These are phyloP conservation scores for Lobulomyces angularis DNA, from an alignment of 192 early-diverging fungal genomes.

Conservation along the genomic window DNA sequence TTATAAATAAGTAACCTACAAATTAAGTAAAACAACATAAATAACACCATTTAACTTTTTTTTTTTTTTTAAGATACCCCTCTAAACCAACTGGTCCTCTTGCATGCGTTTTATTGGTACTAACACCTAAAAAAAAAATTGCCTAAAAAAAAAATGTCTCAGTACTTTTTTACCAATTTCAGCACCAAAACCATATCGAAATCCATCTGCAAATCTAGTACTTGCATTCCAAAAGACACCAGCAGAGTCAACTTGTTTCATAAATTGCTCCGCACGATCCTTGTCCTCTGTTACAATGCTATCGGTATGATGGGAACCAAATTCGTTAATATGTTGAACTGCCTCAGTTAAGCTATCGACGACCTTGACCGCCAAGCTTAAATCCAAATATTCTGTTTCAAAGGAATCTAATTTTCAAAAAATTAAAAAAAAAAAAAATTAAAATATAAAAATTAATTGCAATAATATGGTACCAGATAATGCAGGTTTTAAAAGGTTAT, in stretches of 20 bases:
- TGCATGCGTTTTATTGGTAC: slow-evolving; percentile 98
- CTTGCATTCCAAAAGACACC: slow-evolving; percentile 96
- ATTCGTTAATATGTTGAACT: slow-evolving; percentile 83
- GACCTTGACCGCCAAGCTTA: slow-evolving; percentile 68
- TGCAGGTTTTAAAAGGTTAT: no score
- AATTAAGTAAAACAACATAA: no score
- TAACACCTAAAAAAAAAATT: slow-evolving; percentile 28
- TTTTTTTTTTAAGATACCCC: no score
- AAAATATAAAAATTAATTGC: no score
- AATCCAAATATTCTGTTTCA: slow-evolving; percentile 83
- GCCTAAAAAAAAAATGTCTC: not conserved
- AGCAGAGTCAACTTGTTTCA: slow-evolving; percentile 90
- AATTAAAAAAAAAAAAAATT: no score
- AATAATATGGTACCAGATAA: no score
- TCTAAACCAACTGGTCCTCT: slow-evolving; percentile 95
- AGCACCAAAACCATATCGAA: slow-evolving; percentile 96
- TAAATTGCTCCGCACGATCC: slow-evolving; percentile 63
- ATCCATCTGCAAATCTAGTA: slow-evolving; percentile 94
- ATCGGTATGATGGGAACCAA: slow-evolving; percentile 93
- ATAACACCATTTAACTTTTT: no score
- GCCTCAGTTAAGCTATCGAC: slow-evolving; percentile 66
- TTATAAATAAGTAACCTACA: slow-evolving; percentile 99
- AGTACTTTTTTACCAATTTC: slow-evolving; percentile 70
- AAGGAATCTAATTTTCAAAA: no score
- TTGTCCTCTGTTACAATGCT: slow-evolving; percentile 76